These are phyloP conservation scores for Protoeuglena noctilucae DNA, from an alignment of 139 green algal genomes.

Conservation along the genomic window DNA sequence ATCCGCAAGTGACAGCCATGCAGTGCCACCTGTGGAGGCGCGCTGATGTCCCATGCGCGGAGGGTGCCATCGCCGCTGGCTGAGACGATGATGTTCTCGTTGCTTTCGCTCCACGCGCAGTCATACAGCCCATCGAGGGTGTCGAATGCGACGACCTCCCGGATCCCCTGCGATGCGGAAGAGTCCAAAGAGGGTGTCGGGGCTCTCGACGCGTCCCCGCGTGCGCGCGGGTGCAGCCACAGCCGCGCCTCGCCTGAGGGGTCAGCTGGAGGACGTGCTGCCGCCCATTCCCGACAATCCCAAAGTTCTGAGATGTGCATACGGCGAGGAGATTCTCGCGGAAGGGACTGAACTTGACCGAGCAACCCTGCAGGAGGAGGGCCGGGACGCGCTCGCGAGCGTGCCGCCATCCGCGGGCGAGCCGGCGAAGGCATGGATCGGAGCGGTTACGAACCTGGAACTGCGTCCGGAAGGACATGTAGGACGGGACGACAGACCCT, in stretches of 20 bases:
- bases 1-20: background rate
- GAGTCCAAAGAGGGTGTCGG: background rate
- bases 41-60: slow-evolving; percentile 35
- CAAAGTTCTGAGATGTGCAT: slow-evolving; percentile 90
- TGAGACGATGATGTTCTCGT: slow-evolving; percentile 83
- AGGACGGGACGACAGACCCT: too few relatives aligned
- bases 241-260: background rate
- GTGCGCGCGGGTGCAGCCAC: background rate
- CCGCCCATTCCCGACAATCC: slow-evolving; percentile 90
- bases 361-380: too few relatives aligned
- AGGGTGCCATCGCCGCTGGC: slow-evolving; percentile 82
- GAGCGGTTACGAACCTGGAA: too few relatives aligned
- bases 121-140: slow-evolving; percentile 93
- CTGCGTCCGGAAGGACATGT: background rate
- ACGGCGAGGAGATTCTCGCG: slow-evolving; percentile 66
- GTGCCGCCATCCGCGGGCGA: too few relatives aligned
- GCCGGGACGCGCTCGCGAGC: too few relatives aligned
- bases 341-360: slow-evolving; percentile 82
- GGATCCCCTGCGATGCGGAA: slow-evolving; percentile 25
- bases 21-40: background rate
- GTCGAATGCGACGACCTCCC: slow-evolving; percentile 69
- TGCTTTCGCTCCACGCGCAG: slow-evolving; percentile 76
- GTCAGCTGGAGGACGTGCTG: slow-evolving; percentile 76
- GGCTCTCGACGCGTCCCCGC: background rate
- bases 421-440: too few relatives aligned